phyloP scores from a whole-genome alignment of 2,329 filamentous ascomycete genomes.

The Ceratocystiopsis sp. region DNA sequence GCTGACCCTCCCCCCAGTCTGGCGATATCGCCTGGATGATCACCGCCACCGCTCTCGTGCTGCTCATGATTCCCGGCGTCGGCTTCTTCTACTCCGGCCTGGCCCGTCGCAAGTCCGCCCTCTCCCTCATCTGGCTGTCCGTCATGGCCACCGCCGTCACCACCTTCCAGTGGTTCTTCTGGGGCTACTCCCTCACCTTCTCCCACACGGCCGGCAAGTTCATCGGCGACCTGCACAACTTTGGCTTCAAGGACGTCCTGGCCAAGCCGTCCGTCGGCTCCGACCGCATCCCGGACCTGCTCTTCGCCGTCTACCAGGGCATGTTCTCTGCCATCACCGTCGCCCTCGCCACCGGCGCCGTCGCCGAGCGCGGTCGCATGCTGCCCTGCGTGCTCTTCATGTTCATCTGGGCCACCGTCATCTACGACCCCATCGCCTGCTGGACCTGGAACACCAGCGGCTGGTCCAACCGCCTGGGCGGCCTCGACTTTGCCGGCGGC shows the following conservation, averaged over 20 bases:
- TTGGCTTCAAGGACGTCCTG: constrained; percentile 63
- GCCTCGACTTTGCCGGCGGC: constrained; percentile 59
- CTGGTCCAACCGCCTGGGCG: constrained; percentile 51
- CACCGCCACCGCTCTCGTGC: not conserved
- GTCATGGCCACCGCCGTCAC: constrained; percentile 73
- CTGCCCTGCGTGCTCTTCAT: constrained; percentile 47
- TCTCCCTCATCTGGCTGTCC: constrained; percentile 81
- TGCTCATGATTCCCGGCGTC: constrained; percentile 54
- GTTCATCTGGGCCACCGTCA: constrained; percentile 54
- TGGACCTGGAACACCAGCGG: constrained; percentile 64
- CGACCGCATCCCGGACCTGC: constrained; percentile 56
- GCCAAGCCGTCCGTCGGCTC: constrained; percentile 61
- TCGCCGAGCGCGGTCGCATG: constrained; percentile 43
- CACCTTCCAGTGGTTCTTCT: constrained; percentile 90
- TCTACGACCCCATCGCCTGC: constrained; percentile 59
- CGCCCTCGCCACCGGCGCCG: constrained; percentile 46
- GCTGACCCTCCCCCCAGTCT: not conserved
- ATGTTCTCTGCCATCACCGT: constrained; percentile 82
- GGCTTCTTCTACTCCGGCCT: constrained; percentile 90
- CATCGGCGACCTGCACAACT: constrained; percentile 64
- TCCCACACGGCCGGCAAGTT: constrained; percentile 60
- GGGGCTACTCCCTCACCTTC: constrained; percentile 72
- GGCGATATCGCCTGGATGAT: constrained; percentile 4
- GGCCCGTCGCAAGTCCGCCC: constrained; percentile 71
- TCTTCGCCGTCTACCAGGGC: constrained; percentile 76